A percentile compares a stretch with the other conserved stretches of the same genome.
These are phyloP conservation scores for Ambrosia hybrid DNA, from an alignment of 140 eudicot genomes.

Conservation along the genomic window DNA sequence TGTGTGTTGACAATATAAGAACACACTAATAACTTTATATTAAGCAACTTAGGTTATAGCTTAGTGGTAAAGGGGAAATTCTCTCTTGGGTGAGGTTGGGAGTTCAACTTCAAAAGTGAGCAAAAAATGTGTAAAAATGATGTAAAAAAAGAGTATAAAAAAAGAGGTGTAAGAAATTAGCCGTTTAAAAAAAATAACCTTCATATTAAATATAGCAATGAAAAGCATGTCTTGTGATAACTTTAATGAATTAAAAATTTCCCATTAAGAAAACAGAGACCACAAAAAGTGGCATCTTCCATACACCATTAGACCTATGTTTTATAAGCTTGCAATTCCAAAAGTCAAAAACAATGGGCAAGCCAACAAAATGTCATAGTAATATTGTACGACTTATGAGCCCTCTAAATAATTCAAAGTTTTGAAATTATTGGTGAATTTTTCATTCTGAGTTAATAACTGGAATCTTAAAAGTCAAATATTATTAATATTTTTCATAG, in stretches of 20 bases:
- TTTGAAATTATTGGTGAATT: neutral
- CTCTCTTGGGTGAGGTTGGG: no score
- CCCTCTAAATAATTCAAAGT: neutral
- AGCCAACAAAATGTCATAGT: neutral
- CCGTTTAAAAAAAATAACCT: neutral
- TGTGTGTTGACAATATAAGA: no score
- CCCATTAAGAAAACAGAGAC: constrained; percentile 24
- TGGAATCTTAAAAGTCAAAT: neutral
- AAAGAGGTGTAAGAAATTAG: no score
- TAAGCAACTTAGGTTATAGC: neutral
- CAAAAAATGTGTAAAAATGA: no score
- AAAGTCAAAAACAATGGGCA: constrained; percentile 23
- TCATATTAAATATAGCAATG: neutral
- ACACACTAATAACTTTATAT: neutral
- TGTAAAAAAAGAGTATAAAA: no score
- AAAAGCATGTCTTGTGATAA: constrained; percentile 14
- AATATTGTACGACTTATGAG: neutral
- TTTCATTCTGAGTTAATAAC: neutral
- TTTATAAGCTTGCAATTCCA: constrained; percentile 21
- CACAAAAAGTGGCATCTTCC: constrained; percentile 26
- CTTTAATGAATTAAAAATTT: constrained; percentile 7
- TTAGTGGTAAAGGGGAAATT: no score
- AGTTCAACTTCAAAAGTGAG: no score
- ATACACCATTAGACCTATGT: constrained; percentile 6
- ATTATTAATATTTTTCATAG: neutral